A percentile compares a stretch with the other conserved stretches of the same genome.
phyloP scores from a whole-genome alignment of 768 basidiomycete species.

The Mycena pura region DNA sequence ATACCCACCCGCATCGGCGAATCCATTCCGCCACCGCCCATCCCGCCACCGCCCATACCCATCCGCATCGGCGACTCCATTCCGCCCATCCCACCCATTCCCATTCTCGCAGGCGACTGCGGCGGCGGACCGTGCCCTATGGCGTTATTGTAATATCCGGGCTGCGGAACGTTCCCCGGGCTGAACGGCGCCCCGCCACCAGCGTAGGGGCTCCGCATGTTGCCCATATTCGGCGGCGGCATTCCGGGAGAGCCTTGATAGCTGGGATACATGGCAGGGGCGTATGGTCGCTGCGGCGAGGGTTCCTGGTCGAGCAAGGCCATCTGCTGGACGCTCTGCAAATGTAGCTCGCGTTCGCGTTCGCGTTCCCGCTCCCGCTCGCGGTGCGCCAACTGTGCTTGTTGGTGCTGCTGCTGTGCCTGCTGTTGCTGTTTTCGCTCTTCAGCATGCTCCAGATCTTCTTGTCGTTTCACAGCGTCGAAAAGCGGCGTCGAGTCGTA shows the following conservation, averaged over 20 bases:
- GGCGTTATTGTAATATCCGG: slow-evolving; percentile 37
- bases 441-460: slow-evolving; percentile 49
- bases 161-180: slow-evolving; percentile 31
- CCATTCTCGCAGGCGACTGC: slow-evolving; percentile 29
- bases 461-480: slow-evolving; percentile 56
- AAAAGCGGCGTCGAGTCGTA: slow-evolving; percentile 71
- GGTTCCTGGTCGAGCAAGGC: slow-evolving; percentile 28
- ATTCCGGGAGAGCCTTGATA: slow-evolving; percentile 31
- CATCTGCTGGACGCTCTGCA: slow-evolving; percentile 30
- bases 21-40: slow-evolving; percentile 36
- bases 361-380: slow-evolving; percentile 27
- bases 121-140: slow-evolving; percentile 30
- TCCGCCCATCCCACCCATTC: slow-evolving; percentile 34
- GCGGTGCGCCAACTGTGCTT: slow-evolving; percentile 32
- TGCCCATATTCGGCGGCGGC: slow-evolving; percentile 32
- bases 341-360: slow-evolving; percentile 23
- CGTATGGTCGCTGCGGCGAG: slow-evolving; percentile 29
- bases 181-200: slow-evolving; percentile 41
- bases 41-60: slow-evolving; percentile 33
- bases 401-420: slow-evolving; percentile 34
- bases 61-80: slow-evolving; percentile 39
- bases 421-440: slow-evolving; percentile 43
- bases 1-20: slow-evolving; percentile 36
- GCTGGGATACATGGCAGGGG: slow-evolving; percentile 28
- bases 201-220: slow-evolving; percentile 27